Conservation (phyloP, 148 eudicot species). For the Amaranthus cruentus region DNA sequence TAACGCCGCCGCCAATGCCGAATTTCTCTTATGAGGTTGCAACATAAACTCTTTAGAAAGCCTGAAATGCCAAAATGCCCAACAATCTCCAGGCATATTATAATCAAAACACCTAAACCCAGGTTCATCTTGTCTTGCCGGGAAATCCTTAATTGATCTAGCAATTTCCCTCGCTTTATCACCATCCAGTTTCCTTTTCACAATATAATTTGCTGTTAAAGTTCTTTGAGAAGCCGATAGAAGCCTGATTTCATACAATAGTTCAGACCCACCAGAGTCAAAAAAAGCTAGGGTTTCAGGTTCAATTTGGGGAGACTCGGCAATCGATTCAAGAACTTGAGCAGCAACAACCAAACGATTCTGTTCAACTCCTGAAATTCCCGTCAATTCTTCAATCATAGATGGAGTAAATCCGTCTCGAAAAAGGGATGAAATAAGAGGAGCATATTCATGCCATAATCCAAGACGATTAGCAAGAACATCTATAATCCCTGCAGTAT, state of each 20-base stretch:
- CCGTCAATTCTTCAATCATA: slow-evolving; percentile 65
- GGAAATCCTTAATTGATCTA: slow-evolving; percentile 67
- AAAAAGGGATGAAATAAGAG: slow-evolving; percentile 50
- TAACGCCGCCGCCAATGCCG: slow-evolving; percentile 47
- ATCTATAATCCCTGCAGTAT: slow-evolving; percentile 48
- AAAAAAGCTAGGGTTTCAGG: slow-evolving; percentile 40
- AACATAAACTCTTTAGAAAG: slow-evolving; percentile 47
- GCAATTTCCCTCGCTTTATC: slow-evolving; percentile 60
- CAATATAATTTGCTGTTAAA: slow-evolving; percentile 43
- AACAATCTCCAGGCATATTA: slow-evolving; percentile 56
- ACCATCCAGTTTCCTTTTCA: slow-evolving; percentile 34
- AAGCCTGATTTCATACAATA: slow-evolving; percentile 63
- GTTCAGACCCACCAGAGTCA: slow-evolving; percentile 53
- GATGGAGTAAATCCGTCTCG: slow-evolving; percentile 68
- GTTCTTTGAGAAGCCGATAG: slow-evolving; percentile 48
- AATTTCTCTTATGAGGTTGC: slow-evolving; percentile 31
- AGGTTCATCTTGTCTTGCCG: slow-evolving; percentile 42
- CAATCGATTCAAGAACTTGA: slow-evolving; percentile 55
- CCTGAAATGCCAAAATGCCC: slow-evolving; percentile 61
- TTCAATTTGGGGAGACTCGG: slow-evolving; percentile 27
- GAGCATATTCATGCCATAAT: slow-evolving; percentile 73
- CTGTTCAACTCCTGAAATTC: slow-evolving; percentile 71
- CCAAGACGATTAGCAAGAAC: slow-evolving; percentile 68
- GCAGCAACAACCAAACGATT: slow-evolving; percentile 72
- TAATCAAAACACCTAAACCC: slow-evolving; percentile 64